phyloP scores from a whole-genome alignment of 2,329 filamentous ascomycete species.

The Tolypocladium ophioglossoides region DNA sequence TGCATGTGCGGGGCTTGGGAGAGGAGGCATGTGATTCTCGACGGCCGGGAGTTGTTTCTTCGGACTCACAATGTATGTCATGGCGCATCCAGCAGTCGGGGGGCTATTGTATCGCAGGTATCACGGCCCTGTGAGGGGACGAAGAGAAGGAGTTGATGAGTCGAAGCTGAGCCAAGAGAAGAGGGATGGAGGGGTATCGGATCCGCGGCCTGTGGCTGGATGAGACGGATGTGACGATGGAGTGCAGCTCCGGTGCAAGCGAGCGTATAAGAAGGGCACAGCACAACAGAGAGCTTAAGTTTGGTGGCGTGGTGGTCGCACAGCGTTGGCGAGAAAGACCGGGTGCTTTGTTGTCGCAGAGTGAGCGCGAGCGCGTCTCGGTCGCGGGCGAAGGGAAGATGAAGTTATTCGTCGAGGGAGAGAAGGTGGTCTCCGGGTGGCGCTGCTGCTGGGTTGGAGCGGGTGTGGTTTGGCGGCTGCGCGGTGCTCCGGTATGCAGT shows the following conservation, averaged over 20 bases:
- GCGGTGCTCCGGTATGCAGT: neutral
- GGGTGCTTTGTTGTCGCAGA: neutral
- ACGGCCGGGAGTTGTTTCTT: slow-evolving; percentile 7
- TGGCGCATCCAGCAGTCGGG: slow-evolving; percentile 19
- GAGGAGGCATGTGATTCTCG: slow-evolving; percentile 10
- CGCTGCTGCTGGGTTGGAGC: neutral
- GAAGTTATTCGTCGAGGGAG: neutral
- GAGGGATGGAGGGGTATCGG: neutral
- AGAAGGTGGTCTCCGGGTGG: neutral
- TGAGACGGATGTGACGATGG: neutral
- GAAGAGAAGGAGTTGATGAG: neutral
- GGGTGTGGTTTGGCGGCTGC: neutral
- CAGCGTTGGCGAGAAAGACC: neutral
- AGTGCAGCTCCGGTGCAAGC: slow-evolving; percentile 1
- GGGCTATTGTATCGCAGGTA: slow-evolving; percentile 9
- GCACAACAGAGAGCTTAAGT: neutral
- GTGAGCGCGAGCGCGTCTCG: neutral
- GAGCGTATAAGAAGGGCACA: neutral
- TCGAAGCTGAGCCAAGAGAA: neutral
- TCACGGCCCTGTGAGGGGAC: neutral
- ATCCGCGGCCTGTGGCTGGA: neutral
- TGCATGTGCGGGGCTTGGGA: slow-evolving; percentile 7
- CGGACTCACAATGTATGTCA: slow-evolving; percentile 29
- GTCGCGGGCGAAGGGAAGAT: too few species aligned
- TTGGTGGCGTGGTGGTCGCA: neutral